Base-by-base conservation (phyloP, 202 grass and related monocot genomes). In the Sporobolus alterniflorus region DNA sequence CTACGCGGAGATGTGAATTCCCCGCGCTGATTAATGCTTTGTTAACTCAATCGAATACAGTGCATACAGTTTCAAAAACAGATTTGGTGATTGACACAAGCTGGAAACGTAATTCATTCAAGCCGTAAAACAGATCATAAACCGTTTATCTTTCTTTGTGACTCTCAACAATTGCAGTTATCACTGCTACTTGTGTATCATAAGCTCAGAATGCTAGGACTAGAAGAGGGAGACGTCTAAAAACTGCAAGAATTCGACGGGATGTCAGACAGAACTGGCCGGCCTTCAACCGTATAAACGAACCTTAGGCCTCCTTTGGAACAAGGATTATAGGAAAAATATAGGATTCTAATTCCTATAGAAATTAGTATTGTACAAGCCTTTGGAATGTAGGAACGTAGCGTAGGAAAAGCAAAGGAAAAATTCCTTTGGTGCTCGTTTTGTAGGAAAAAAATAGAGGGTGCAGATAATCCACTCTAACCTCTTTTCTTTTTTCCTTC, bases 191-290 rank as follows among this genome's bases (percentile, higher is more conserved):
- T 62, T 50, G 67, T n/a, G n/a, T n/a, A n/a, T n/a, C n/a, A n/a
- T n/a, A n/a, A n/a, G n/a, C n/a, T 78, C 79, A 74, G 14, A 41
- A 41, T 65, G 40, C 39, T 25, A 22, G 20, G 10, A 2, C 21
- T 25, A 52, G 32, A 75, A 74, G 59, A 69, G 63, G 75, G 26
- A 42, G 25, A 42, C 55, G 26, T 69, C 87, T 30, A 65, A 81
- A 74, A 84, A 51, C 44, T 34, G 76, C 82, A 64, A 70, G 40
- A 62, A 68, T 75, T 84, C 4, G 20, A 67, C 24, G 62, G 71
- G 26, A 22, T 51, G 42, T 20, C 32, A 9, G 26, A 30, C 49
- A 50, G 16, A 30, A 65, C 4, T 64, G 43, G 56, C 21, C 43
- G 43, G 56, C 21, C 31, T 52, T 51, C 21, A 47, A n/a, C 55